phyloP scores from a whole-genome alignment of 495 filamentous ascomycete species.

The Aspergillus haitiensis region DNA sequence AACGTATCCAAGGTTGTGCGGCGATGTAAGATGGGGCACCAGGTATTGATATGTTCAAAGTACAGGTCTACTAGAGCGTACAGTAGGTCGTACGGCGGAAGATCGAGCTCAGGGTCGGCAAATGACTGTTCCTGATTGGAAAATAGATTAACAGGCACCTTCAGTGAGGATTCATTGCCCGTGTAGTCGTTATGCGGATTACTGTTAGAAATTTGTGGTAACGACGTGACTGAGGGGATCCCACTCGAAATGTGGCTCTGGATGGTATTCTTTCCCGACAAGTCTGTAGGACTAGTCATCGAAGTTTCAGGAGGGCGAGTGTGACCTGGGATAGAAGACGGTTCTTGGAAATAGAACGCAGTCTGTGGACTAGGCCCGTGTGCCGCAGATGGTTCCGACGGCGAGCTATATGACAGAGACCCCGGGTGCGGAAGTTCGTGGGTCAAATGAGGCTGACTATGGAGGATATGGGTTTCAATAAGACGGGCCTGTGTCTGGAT shows the following conservation, averaged over 20 bases:
- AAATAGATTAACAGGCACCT: constrained; percentile 43
- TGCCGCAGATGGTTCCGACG: constrained; percentile 43
- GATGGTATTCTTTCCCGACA: constrained; percentile 34
- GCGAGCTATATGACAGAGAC: constrained; percentile 43
- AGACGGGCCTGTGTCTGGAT: constrained; percentile 48
- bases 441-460: constrained; percentile 29
- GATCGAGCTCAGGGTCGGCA: constrained; percentile 64
- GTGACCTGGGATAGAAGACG: constrained; percentile 29
- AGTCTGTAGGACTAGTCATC: constrained; percentile 41
- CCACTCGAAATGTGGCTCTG: constrained; percentile 28
- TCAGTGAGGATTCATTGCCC: constrained; percentile 49
- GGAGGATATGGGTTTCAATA: constrained; percentile 51
- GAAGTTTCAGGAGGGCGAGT: constrained; percentile 34
- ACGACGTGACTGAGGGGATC: constrained; percentile 23
- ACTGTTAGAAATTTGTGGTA: constrained; percentile 28
- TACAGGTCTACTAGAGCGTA: constrained; percentile 82
- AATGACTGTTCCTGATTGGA: constrained; percentile 46
- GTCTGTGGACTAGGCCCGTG: constrained; percentile 41
- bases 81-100: constrained; percentile 81
- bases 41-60: constrained; percentile 88
- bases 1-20: constrained; percentile 75
- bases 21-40: constrained; percentile 86
- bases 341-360: constrained; percentile 42
- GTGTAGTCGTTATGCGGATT: constrained; percentile 36
- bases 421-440: constrained; percentile 31